Evolutionary conservation across 2,329 filamentous ascomycete genomes (phyloP).

Genomic region (Paraphoma chrysanthemicola): DNA sequence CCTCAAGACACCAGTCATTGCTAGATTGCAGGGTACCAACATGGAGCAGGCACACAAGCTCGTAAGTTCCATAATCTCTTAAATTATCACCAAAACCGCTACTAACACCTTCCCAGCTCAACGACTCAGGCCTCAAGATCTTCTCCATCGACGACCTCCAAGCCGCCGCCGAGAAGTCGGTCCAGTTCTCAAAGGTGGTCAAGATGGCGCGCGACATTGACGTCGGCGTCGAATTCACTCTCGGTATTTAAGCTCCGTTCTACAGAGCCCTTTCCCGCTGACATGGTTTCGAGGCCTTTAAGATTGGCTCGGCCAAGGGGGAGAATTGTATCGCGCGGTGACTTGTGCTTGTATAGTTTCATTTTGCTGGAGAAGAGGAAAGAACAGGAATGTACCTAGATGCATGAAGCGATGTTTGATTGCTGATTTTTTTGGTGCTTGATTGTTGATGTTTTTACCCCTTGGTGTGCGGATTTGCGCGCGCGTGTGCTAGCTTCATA

Average conservation of each 20-base stretch:
- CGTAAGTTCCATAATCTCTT: constrained; percentile 52
- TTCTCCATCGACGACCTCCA: constrained; percentile 99
- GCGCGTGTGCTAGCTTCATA: too few species aligned
- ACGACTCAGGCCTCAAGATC: constrained; percentile 98
- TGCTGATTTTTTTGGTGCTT: neutral
- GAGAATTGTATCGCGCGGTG: neutral
- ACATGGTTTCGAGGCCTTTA: constrained; percentile 5
- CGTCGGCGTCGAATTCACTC: constrained; percentile 73
- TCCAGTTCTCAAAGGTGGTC: constrained; percentile 98
- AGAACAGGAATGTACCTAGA: constrained; percentile 15
- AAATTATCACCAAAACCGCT: neutral
- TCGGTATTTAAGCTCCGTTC: constrained; percentile 72
- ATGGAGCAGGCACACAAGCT: constrained; percentile 90
- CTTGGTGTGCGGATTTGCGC: too few species aligned
- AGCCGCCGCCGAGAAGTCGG: constrained; percentile 94
- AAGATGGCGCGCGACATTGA: constrained; percentile 99
- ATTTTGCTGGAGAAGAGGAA: constrained; percentile 1
- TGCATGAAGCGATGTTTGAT: constrained; percentile 5
- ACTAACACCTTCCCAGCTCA: constrained; percentile 65
- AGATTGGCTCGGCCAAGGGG: neutral
- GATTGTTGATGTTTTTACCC: neutral
- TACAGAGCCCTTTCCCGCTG: constrained; percentile 11
- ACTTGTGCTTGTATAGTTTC: constrained; percentile 21
- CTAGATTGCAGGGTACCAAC: constrained; percentile 97
- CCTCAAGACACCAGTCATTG: constrained; percentile 95